These are phyloP conservation scores for Umbelopsis sp. DNA, from an alignment of 192 early-diverging fungal genomes.

Conservation along the genomic window DNA sequence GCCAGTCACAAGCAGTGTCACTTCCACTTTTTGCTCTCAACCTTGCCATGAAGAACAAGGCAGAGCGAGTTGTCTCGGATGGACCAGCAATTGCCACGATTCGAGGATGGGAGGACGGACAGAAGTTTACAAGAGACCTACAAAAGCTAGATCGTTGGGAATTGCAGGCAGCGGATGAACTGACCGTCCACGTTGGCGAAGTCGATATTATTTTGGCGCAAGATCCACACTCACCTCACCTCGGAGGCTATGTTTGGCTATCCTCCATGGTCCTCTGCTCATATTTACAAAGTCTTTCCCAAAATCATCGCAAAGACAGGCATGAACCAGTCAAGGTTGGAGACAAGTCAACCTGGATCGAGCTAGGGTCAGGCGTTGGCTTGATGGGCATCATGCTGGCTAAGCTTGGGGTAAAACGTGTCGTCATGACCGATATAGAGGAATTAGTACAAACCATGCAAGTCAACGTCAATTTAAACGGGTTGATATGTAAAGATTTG, in stretches of 20 bases:
- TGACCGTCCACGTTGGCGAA: conserved; percentile 40
- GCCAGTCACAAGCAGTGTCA: not conserved
- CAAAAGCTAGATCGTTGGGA: conserved; percentile 42
- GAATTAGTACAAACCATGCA: conserved; percentile 39
- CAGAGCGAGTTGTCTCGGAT: conserved; percentile 17
- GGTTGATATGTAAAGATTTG: conserved; percentile 17
- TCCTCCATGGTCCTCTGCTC: conserved; percentile 41
- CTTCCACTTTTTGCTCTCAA: not conserved
- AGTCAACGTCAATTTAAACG: conserved; percentile 39
- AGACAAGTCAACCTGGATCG: conserved; percentile 36
- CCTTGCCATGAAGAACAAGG: not conserved
- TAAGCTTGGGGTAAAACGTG: conserved; percentile 35
- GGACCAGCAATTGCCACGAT: conserved; percentile 36
- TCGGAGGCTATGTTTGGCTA: conserved; percentile 47
- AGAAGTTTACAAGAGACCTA: conserved; percentile 24
- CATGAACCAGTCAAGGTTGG: conserved; percentile 33
- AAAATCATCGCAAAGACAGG: conserved; percentile 18
- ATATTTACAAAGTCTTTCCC: conserved; percentile 30
- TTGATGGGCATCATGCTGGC: conserved; percentile 42
- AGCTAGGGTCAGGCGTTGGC: conserved; percentile 45
- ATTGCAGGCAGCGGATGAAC: conserved; percentile 36
- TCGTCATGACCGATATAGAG: conserved; percentile 39
- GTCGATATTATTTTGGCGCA: conserved; percentile 39
- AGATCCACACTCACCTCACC: conserved; percentile 42
- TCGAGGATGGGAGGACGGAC: conserved; percentile 42